Evolutionary conservation across 306 rosid species (phyloP), one percentile per base, ranked within the genome.

Genomic region (Vigna hirtella): DNA sequence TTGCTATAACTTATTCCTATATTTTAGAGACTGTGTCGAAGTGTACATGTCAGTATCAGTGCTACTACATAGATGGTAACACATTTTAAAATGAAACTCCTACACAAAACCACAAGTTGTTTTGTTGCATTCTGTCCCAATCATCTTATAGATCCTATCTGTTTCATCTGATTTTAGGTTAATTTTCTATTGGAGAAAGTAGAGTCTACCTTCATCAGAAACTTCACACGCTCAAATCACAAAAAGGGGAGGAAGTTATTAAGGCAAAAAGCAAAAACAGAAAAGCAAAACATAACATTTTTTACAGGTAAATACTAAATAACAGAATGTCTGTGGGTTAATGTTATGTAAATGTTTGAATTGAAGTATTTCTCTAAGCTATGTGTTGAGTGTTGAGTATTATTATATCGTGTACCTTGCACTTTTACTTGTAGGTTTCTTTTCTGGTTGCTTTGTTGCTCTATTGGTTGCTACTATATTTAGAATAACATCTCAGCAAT

Each of bases 401-500:
- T 36, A 1, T 6, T 6, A 36, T 36, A 59, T 62, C 76, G 43
- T 34, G 45, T 47, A 49, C 36, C 63, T 79, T 72, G 10, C 58
- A 76, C 58, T 79, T 48, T 78, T 15, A 66, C 63, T 30, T 53
- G 43, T 14, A 86, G 92, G 94, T 47, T 89, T 91, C 88, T 83
- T 89, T 82, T 85, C 76, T n/a, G 97, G 97, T 61, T 91, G 85
- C 83, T 70, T 86, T 4, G 38, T 83, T 50, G 86, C 92, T 66
- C 91, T 86, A 69, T 72, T 91, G 57, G 73, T 82, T 45, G 91
- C 89, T 22, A 83, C 87, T 69, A 64, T 78, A 55, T 68, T 91
- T 66, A 85, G 84, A 78, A 76, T 86, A 40, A 53, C 77, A 66
- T 68, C 83, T 67, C 86, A 72, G 65, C 73, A 77, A 22, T 74